phyloP scores from a whole-genome alignment of 148 eudicot genomes.

The Mesembryanthemum crystallinum region DNA sequence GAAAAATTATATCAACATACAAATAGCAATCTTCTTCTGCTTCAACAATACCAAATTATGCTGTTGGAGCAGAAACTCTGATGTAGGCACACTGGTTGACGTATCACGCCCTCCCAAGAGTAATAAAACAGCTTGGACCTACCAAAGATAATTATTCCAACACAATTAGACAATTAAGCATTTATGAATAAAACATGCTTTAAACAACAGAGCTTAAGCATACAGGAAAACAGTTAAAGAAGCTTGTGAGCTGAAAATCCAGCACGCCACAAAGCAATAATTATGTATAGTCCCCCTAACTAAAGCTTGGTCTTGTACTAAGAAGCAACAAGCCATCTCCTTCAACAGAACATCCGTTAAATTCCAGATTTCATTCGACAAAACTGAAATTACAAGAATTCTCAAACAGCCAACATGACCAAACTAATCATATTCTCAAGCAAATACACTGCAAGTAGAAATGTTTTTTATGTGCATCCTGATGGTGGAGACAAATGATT shows the following conservation, averaged over 20 bases:
- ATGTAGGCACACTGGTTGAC: constrained; percentile 37
- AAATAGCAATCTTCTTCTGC: background rate
- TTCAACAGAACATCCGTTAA: background rate
- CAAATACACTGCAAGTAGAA: background rate
- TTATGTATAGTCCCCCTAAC: background rate
- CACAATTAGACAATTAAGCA: background rate
- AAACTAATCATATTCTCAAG: background rate
- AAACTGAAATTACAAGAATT: background rate
- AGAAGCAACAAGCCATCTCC: background rate
- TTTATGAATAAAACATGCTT: background rate
- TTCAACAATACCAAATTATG: constrained; percentile 33
- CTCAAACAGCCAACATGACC: background rate
- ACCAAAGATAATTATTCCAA: constrained; percentile 13
- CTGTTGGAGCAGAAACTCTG: constrained; percentile 37
- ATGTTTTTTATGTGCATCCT: background rate
- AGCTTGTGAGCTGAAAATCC: background rate
- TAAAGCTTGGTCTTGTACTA: background rate
- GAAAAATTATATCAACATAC: background rate
- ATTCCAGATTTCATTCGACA: background rate
- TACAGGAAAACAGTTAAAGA: background rate
- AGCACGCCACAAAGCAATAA: background rate
- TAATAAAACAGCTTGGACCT: constrained; percentile 77
- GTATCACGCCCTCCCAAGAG: constrained; percentile 63
- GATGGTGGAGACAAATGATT: background rate
- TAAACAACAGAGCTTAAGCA: background rate